Base-by-base conservation (phyloP, 805 yeast genomes). In the Candida silvatica region DNA sequence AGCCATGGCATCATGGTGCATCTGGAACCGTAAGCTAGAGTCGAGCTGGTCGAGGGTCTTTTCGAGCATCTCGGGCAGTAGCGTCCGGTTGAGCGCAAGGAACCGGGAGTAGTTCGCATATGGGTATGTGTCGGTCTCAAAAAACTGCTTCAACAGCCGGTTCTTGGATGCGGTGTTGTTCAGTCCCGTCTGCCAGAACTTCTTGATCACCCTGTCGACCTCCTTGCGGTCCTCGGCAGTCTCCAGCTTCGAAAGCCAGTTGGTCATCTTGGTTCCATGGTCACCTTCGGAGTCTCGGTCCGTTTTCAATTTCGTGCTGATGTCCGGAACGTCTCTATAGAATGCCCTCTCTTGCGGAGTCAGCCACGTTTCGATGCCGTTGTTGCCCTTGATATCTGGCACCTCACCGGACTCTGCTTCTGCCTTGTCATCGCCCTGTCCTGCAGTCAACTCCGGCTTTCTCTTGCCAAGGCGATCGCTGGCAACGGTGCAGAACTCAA, bases 151-250 rank as follows among this genome's bases (percentile, higher is more conserved):
- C 32, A 73, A 48, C 6, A 87, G 49, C 43, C 85, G 63, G 42
- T 74, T 71, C 32, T 67, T 69, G 0, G 94, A 75, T 0, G 92
- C 87, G 52, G 80, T 84, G 48, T 82, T 83, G 49, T 79, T 71
- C 17, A 85, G 55, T 6, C 56, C 57, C n/a, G 55, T 43, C 3
- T 41, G 35, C 71, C 80, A 71, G 52, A 71, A 79, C 6, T 61
- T 63, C 12, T 51, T 39, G 1, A 67, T 70, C 4, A 70, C 52
- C 3, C 59, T 54, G 39, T 77, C 81, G 15, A 79, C 56, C 15
- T 68, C 77, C 31, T 65, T 61, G 6, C 64, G 71, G 1, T 69
- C 60, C 3, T 57, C 49, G 0, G 68, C 68, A 71, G 27, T 37
- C 43, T 59, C 54, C 31, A 57, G 43, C 31, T 25, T 40, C 24